Evolutionary conservation across 2,329 filamentous ascomycete genomes (phyloP), one percentile per base, ranked within the genome.

Genomic region (Apiospora hydei): DNA sequence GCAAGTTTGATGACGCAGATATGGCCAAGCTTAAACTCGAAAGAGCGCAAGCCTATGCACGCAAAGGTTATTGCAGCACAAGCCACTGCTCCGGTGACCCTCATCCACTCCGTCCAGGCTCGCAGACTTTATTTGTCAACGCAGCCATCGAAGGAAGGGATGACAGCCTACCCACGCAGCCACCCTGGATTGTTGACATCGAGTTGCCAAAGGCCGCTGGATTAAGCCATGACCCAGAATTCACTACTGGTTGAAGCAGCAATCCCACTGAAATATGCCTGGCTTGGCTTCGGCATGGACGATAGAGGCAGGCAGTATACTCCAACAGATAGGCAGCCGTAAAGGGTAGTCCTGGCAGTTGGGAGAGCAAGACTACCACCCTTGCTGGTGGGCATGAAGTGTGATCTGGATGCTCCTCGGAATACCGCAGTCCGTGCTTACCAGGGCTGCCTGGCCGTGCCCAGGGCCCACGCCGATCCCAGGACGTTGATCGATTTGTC

Each of bases 391-490:
- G 53, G 53, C 30, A 61, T 21, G 8, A 34, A 21, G 6, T 11
- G 30, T 38, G 30, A 38, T 61, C 3, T 10, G 53, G 26, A 61
- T 34, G 53, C 53, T 21, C 38, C 53, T 61, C 53, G 53, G 53
- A 61, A 61, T 61, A 61, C 53, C 53, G 53, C 53, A n/a, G 53
- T 34, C 53, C 53, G 53, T 38, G 53, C 53, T 38, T 61, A 38
- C 30, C 7, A 61, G 53, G 53, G 30, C 30, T 30, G 53, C 53
- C 53, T 61, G 11, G 30, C 53, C 26, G 16, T 38, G 34, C 53
- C 26, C 53, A 61, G 1, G 8, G 13, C 41, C 2, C 13, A 43
- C 41, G 10, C 41, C 53, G 10, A 38, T 16, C 18, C 30, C 30
- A 4, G 30, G 10, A 61, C 16, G 53, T 61, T 34, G 44, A 38